A percentile compares a stretch with the other conserved stretches of the same genome.
phyloP scores from a whole-genome alignment of 192 early-diverging fungal species.

The Backusella mclennaniae region DNA sequence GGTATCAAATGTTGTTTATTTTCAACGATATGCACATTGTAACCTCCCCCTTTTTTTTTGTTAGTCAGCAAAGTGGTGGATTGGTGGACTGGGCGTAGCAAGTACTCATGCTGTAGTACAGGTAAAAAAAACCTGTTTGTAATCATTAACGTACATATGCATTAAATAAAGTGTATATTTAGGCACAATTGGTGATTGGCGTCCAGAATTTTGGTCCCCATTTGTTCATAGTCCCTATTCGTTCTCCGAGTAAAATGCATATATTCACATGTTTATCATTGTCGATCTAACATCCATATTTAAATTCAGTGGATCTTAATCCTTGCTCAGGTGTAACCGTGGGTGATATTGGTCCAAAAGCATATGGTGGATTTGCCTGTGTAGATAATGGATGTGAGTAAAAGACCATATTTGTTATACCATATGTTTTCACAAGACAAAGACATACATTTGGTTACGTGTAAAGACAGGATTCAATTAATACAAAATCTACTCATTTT shows the following conservation, averaged over 20 bases:
- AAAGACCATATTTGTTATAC: not conserved
- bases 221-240: conserved; percentile 75
- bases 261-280: not conserved
- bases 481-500: not conserved
- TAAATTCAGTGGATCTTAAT: conserved; percentile 51
- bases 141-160: too few relatives aligned
- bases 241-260: conserved; percentile 42
- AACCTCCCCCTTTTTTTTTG: not conserved
- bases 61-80: conserved; percentile 71
- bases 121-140: conserved; percentile 1
- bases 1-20: conserved; percentile 4
- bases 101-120: conserved; percentile 75
- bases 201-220: conserved; percentile 69
- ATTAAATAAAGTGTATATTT: not conserved
- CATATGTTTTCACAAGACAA: not conserved
- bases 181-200: conserved; percentile 65
- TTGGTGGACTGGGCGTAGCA: conserved; percentile 68
- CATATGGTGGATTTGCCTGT: conserved; percentile 55
- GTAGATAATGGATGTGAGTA: conserved; percentile 78
- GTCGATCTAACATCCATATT: not conserved
- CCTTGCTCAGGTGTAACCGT: conserved; percentile 70
- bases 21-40: not conserved
- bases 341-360: conserved; percentile 83
- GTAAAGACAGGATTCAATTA: not conserved
- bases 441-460: not conserved